Conservation (phyloP, 2,329 filamentous ascomycete species). For the Lachnellula hyalina region DNA sequence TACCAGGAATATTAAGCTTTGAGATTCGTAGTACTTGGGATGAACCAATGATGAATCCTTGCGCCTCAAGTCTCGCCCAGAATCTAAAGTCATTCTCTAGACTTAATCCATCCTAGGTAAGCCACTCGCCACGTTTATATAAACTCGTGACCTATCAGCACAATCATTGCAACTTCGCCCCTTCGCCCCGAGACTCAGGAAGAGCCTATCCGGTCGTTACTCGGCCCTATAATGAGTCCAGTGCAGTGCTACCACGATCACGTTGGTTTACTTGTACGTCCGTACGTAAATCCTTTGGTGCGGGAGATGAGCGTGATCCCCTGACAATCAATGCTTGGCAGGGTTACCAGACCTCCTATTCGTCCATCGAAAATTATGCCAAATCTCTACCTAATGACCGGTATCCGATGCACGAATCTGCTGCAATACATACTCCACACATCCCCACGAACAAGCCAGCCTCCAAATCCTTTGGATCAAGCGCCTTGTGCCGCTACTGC, state of each 20-base stretch:
- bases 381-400: conserved; percentile 10
- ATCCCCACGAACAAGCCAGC: background rate
- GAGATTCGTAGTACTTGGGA: no score
- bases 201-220: conserved; percentile 1
- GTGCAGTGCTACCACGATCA: background rate
- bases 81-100: no score
- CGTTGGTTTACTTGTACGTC: background rate
- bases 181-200: no score
- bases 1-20: no score
- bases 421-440: background rate
- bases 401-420: conserved; percentile 4
- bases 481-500: background rate
- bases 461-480: background rate
- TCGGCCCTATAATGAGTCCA: conserved; percentile 5
- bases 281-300: background rate
- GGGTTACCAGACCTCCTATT: background rate
- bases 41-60: no score
- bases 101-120: no score
- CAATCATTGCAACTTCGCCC: no score
- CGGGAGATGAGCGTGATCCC: conserved; percentile 1
- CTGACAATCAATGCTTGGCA: conserved; percentile 5
- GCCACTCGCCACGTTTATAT: no score
- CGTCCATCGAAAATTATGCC: background rate
- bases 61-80: no score
- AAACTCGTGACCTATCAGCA: no score